phyloP scores from a whole-genome alignment of 2,329 filamentous ascomycete species.

The Bipolaris oryzae region DNA sequence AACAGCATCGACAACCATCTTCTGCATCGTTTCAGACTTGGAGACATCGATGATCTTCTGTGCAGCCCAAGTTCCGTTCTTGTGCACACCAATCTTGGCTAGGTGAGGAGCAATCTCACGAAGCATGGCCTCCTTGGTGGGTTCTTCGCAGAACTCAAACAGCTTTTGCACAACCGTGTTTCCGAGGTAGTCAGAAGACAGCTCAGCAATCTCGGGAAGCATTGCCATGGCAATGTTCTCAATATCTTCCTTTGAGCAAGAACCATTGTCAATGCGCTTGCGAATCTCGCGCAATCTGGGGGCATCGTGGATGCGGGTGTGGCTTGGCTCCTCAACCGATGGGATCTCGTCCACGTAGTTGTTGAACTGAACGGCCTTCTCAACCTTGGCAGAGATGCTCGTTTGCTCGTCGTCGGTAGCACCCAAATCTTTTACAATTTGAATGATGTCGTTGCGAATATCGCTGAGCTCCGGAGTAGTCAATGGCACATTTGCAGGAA shows the following conservation, averaged over 20 bases:
- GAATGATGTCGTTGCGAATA: conserved; percentile 79
- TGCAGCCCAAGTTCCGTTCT: conserved; percentile 98
- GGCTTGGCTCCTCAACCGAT: conserved; percentile 83
- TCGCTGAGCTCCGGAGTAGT: conserved; percentile 76
- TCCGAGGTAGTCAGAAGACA: conserved; percentile 93
- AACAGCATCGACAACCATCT: conserved; percentile 80
- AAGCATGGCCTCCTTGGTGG: conserved; percentile 90
- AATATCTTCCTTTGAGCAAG: conserved; percentile 82
- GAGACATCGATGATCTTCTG: conserved; percentile 99
- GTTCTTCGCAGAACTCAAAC: conserved; percentile 93
- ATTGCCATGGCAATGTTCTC: conserved; percentile 91
- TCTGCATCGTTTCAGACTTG: conserved; percentile 82
- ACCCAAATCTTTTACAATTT: conserved; percentile 88
- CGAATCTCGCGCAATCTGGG: conserved; percentile 93
- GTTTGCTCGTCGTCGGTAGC: conserved; percentile 78
- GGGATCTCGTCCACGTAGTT: conserved; percentile 82
- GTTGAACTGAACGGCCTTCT: conserved; percentile 76
- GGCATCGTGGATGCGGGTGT: conserved; percentile 88
- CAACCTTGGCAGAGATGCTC: conserved; percentile 74
- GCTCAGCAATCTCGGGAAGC: conserved; percentile 94
- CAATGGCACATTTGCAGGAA: conserved; percentile 59
- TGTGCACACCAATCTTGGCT: conserved; percentile 96
- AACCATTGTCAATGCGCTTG: conserved; percentile 96
- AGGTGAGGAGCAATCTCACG: conserved; percentile 85
- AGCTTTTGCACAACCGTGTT: conserved; percentile 99